phyloP scores from a whole-genome alignment of 2,329 filamentous ascomycete genomes.

The Phyllosticta citrichinensis region DNA sequence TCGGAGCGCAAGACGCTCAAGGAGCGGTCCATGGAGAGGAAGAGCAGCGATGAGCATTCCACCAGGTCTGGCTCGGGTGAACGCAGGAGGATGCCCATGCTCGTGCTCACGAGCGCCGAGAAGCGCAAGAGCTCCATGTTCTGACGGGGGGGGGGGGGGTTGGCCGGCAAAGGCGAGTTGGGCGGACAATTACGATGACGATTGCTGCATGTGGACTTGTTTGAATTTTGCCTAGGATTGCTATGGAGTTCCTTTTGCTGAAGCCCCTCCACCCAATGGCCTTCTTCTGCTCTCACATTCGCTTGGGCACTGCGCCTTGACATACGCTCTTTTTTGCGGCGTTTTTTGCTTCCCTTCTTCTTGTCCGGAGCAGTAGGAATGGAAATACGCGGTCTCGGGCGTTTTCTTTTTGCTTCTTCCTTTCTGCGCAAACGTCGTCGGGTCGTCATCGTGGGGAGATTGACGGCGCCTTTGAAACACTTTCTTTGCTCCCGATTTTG shows the following conservation, averaged over 20 bases:
- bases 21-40: slow-evolving; percentile 27
- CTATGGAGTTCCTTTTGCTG: background rate
- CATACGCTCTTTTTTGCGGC: background rate
- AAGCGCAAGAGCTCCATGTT: slow-evolving; percentile 71
- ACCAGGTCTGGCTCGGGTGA: slow-evolving; percentile 45
- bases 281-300: background rate
- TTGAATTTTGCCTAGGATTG: background rate
- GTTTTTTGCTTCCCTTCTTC: background rate
- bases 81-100: slow-evolving; percentile 73
- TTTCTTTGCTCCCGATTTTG: too few relatives aligned
- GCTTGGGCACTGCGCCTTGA: background rate
- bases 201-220: background rate
- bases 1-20: slow-evolving; percentile 62
- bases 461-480: too few relatives aligned
- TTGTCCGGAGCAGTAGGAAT: background rate
- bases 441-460: too few relatives aligned
- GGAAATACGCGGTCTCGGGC: slow-evolving; percentile 13
- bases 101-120: slow-evolving; percentile 79
- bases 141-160: slow-evolving; percentile 31
- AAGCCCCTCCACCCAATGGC: background rate
- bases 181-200: background rate
- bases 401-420: slow-evolving; percentile 12
- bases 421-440: too few relatives aligned
- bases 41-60: slow-evolving; percentile 38
- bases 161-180: background rate